Evolutionary conservation across 2,329 filamentous ascomycete genomes (phyloP).

Genomic region (Drechslerella dactyloides): DNA sequence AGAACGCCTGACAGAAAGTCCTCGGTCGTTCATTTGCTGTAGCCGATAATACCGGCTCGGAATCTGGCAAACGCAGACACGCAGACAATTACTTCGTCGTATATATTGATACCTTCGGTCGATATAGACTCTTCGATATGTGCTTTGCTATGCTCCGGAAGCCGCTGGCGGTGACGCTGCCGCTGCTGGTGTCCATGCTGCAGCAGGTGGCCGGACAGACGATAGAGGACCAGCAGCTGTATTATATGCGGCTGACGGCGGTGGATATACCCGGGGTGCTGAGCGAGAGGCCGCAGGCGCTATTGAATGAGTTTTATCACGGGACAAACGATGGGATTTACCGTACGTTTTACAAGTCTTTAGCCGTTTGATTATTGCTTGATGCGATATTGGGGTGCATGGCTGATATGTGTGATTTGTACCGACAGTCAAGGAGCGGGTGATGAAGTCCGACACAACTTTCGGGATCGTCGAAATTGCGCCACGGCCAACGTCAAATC

Average conservation of each 20-base stretch:
- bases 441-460: background rate
- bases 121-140: background rate
- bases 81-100: too few species aligned
- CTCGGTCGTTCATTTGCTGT: too few species aligned
- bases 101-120: too few species aligned
- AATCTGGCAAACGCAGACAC: too few species aligned
- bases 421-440: conserved; percentile 24
- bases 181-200: background rate
- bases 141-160: conserved; percentile 4
- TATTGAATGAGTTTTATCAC: conserved; percentile 10
- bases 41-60: too few species aligned
- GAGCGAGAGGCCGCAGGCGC: background rate
- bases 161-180: background rate
- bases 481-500: background rate
- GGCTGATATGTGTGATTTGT: background rate
- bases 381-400: background rate
- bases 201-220: conserved; percentile 1
- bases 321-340: conserved; percentile 13
- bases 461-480: conserved; percentile 29
- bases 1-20: too few species aligned
- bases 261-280: background rate
- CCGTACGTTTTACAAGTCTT: conserved; percentile 5
- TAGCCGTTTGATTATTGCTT: background rate
- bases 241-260: conserved; percentile 5
- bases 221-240: conserved; percentile 9